Conservation (phyloP, 2,329 filamentous ascomycete genomes). For the Pochonia chlamydosporia region DNA sequence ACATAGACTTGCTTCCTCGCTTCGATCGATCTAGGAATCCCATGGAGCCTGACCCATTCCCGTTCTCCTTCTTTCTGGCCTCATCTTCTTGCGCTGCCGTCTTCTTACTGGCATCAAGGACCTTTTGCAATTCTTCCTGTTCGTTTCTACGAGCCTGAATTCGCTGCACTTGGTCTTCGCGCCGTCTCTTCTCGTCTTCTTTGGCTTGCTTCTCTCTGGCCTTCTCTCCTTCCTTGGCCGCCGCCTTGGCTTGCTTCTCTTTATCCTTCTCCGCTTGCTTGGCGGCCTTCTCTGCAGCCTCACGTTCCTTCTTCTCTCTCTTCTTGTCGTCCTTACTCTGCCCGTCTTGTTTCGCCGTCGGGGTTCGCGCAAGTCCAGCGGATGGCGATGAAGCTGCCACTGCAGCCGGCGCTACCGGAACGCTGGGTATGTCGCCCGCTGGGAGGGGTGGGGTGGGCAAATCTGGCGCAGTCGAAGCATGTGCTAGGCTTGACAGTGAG, state of each 20-base stretch:
- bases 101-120: slow-evolving; percentile 60
- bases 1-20: slow-evolving; percentile 71
- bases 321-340: slow-evolving; percentile 56
- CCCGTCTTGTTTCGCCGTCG: slow-evolving; percentile 18
- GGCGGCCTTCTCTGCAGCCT: slow-evolving; percentile 49
- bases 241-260: slow-evolving; percentile 27
- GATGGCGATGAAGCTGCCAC: neutral
- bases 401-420: slow-evolving; percentile 7
- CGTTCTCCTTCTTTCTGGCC: slow-evolving; percentile 31
- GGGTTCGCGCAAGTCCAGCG: slow-evolving; percentile 13
- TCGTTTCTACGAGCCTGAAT: slow-evolving; percentile 49
- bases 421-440: slow-evolving; percentile 12
- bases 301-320: slow-evolving; percentile 64
- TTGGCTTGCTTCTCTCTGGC: slow-evolving; percentile 34
- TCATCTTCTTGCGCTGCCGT: slow-evolving; percentile 50
- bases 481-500: slow-evolving; percentile 54
- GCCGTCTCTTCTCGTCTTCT: slow-evolving; percentile 28
- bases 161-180: slow-evolving; percentile 50
- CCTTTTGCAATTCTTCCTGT: slow-evolving; percentile 56
- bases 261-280: slow-evolving; percentile 40
- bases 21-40: slow-evolving; percentile 60
- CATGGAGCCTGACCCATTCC: slow-evolving; percentile 30
- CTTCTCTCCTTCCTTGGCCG: slow-evolving; percentile 35
- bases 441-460: slow-evolving; percentile 15
- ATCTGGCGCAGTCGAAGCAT: slow-evolving; percentile 58